Base-by-base conservation (phyloP, 2,329 filamentous ascomycete genomes). In the Pseudogymnoascus sp. region DNA sequence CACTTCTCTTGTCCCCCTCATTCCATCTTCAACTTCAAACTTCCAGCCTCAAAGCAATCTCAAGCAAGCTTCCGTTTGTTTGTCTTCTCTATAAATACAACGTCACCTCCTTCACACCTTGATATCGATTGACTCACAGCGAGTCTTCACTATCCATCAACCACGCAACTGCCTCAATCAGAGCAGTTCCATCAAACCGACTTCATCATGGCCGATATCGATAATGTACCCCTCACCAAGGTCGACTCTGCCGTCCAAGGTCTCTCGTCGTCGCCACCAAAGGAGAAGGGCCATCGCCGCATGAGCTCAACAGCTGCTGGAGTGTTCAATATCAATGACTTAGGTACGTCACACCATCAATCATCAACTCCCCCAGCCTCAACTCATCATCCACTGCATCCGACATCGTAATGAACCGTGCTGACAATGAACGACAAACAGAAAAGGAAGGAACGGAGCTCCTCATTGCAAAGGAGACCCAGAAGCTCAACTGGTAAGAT, bases 191-290 rank as follows among this genome's bases (percentile, higher is more conserved):
- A 26, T 56, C 46, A 38, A 38, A 2, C 26, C 43, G 10, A 56
- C 40, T 50, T 63, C 69, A 75, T 62, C 74, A 85, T 87, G 84
- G 79, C 84, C 72, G 78, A 80, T 67, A 69, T 76, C 63, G 74
- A 75, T 68, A 65, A 69, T 66, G 67, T 71, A 67, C 84, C 88
- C 72, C 85, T 96, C 75, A 84, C 84, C 78, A 96, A 96, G 82
- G 87, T 96, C 80, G 93, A 97, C 78, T 96, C 93, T 65, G 91
- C 91, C 80, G 86, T 96, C 74, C 87, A 91, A 75, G 90, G 91
- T 77, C 78, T 93, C 71, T 84, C 85, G 69, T 83, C 84, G 71
- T 87, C 87, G 64, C 84, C 89, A 35, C 81, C 83, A 64, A 84
- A 87, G 74, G 87, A 91, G 68, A 80, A 81, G 71, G 78, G 78